A percentile compares a stretch with the other conserved stretches of the same genome.
Evolutionary conservation across 2,329 filamentous ascomycete species (phyloP).

Genomic region (Botryotinia narcissicola): DNA sequence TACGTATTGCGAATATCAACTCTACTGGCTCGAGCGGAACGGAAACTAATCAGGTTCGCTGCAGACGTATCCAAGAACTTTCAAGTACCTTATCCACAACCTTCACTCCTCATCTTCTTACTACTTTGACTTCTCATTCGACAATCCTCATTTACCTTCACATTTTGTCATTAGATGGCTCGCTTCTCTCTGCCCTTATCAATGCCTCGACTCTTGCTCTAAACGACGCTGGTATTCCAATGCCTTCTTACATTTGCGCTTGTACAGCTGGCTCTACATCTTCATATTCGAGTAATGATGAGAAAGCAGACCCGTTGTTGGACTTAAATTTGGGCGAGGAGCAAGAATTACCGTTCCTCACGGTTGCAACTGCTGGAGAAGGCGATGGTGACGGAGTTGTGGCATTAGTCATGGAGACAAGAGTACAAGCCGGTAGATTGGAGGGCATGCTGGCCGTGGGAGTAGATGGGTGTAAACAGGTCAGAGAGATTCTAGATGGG

Average conservation of each 20-base stretch:
- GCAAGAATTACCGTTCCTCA: slow-evolving; percentile 84
- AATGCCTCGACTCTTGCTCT: slow-evolving; percentile 91
- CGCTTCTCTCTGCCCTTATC: slow-evolving; percentile 81
- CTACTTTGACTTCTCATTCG: slow-evolving; percentile 83
- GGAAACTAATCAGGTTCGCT: slow-evolving; percentile 14
- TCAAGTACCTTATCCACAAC: slow-evolving; percentile 75
- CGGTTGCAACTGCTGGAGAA: slow-evolving; percentile 72
- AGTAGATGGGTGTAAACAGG: slow-evolving; percentile 85
- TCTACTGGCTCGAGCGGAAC: background rate
- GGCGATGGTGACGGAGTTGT: slow-evolving; percentile 67
- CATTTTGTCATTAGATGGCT: slow-evolving; percentile 86
- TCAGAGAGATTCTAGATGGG: slow-evolving; percentile 75
- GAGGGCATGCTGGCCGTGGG: slow-evolving; percentile 93
- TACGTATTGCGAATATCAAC: background rate
- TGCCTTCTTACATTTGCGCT: slow-evolving; percentile 86
- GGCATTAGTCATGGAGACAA: slow-evolving; percentile 81
- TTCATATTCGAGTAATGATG: slow-evolving; percentile 62
- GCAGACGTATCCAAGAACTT: slow-evolving; percentile 75
- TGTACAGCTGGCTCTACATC: slow-evolving; percentile 83
- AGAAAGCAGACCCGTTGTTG: slow-evolving; percentile 71
- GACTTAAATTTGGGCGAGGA: slow-evolving; percentile 80
- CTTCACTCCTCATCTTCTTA: slow-evolving; percentile 75
- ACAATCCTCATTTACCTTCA: slow-evolving; percentile 82
- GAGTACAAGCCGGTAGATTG: slow-evolving; percentile 75
- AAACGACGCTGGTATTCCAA: slow-evolving; percentile 91